phyloP scores from a whole-genome alignment of 73 alveolate genomes.

The Paramecium sexaurelia region DNA sequence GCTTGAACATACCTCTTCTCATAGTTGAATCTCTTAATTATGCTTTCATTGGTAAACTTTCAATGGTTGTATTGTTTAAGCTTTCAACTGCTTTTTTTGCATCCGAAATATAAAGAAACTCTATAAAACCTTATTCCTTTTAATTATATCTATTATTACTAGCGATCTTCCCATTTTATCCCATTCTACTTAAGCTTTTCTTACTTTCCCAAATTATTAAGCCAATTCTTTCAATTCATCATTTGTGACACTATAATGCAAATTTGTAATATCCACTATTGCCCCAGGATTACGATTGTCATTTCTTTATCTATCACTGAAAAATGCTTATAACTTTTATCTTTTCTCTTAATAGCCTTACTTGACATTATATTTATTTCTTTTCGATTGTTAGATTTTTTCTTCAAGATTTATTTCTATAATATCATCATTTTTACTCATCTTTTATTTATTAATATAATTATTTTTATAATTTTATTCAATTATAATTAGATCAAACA shows the following conservation, averaged over 20 bases:
- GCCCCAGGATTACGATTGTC: neutral
- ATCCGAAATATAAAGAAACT: constrained; percentile 2
- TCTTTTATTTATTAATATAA: neutral
- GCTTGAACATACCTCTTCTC: constrained; percentile 47
- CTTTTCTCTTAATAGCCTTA: neutral
- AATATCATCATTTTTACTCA: neutral
- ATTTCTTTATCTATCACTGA: neutral
- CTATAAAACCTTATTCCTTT: neutral
- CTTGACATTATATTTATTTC: neutral
- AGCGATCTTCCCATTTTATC: constrained; percentile 41
- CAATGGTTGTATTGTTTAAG: neutral
- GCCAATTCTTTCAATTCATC: constrained; percentile 49
- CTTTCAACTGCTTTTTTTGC: constrained; percentile 24
- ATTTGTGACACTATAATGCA: constrained; percentile 39
- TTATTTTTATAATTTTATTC: neutral
- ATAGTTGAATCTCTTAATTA: neutral
- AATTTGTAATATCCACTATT: neutral
- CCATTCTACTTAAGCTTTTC: constrained; percentile 14
- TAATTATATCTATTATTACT: neutral
- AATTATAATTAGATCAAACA: neutral
- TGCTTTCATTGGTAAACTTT: constrained; percentile 42
- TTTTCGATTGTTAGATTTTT: neutral
- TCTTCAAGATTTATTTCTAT: neutral
- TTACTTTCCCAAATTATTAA: constrained; percentile 18
- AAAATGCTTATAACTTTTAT: neutral